Percentiles rank a stretch among this genome's conserved stretches.
phyloP scores from a whole-genome alignment of 1,139 yeast genomes.

The Candida dubliniensis region DNA sequence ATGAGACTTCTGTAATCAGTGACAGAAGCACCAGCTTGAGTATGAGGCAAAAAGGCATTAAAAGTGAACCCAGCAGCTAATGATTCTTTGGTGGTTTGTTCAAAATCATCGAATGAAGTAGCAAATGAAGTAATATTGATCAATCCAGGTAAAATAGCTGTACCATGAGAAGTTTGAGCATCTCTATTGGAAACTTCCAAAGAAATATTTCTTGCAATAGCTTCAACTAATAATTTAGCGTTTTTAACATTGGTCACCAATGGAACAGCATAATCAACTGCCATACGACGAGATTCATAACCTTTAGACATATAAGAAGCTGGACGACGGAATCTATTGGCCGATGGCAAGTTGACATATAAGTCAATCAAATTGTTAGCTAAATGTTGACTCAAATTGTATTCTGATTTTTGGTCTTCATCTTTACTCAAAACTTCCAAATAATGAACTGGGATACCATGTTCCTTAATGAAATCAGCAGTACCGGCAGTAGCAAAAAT shows the following conservation, averaged over 20 bases:
- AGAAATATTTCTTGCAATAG: slow-evolving; percentile 69
- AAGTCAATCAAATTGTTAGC: slow-evolving; percentile 95
- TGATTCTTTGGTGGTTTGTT: slow-evolving; percentile 66
- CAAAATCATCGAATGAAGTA: slow-evolving; percentile 67
- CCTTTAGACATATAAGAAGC: slow-evolving; percentile 98
- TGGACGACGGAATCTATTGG: slow-evolving; percentile 97
- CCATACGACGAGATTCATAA: slow-evolving; percentile 98
- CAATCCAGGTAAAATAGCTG: slow-evolving; percentile 82
- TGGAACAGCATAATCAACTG: slow-evolving; percentile 97
- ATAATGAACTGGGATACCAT: slow-evolving; percentile 90
- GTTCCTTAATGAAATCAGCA: slow-evolving; percentile 96
- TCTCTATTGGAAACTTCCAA: slow-evolving; percentile 77
- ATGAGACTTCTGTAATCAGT: slow-evolving; percentile 64
- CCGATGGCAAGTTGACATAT: slow-evolving; percentile 94
- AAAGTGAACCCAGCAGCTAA: slow-evolving; percentile 88
- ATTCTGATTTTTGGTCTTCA: slow-evolving; percentile 85
- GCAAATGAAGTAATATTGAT: slow-evolving; percentile 79
- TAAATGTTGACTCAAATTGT: slow-evolving; percentile 92
- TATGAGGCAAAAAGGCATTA: slow-evolving; percentile 76
- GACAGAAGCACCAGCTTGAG: slow-evolving; percentile 54
- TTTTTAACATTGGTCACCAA: slow-evolving; percentile 96
- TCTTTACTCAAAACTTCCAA: slow-evolving; percentile 79
- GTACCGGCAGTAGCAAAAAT: slow-evolving; percentile 99
- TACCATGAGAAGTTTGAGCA: slow-evolving; percentile 87
- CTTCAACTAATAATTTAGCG: slow-evolving; percentile 94